A percentile compares a stretch with the other conserved stretches of the same genome.
Evolutionary conservation across 805 yeast genomes (phyloP).

Genomic region (Sugiyamaella americana): DNA sequence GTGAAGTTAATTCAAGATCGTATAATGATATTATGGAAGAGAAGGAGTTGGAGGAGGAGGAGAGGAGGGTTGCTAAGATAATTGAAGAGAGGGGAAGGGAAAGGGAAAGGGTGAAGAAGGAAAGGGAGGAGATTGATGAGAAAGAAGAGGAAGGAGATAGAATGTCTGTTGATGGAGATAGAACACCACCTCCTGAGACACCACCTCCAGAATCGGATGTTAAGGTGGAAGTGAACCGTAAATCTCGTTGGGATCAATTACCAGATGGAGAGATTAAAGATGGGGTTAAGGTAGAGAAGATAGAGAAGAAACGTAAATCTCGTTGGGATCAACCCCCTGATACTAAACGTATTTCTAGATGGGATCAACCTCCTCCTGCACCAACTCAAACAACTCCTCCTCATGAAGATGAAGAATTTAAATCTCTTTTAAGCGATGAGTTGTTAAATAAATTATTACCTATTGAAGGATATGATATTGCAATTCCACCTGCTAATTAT

Average conservation of each 20-base stretch:
- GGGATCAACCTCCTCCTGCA: conserved; percentile 30
- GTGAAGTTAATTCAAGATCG: conserved; percentile 16
- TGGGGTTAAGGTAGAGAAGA: conserved; percentile 8
- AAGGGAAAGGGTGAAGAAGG: conserved; percentile 18
- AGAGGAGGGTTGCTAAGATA: conserved; percentile 25
- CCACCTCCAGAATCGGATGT: neutral
- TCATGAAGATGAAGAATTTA: neutral
- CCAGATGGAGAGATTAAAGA: conserved; percentile 9
- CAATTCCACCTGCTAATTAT: conserved; percentile 43
- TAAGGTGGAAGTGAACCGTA: no score
- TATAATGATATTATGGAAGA: conserved; percentile 41
- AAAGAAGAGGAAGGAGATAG: conserved; percentile 8
- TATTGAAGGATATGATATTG: conserved; percentile 39
- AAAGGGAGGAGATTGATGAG: conserved; percentile 1
- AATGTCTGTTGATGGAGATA: conserved; percentile 19
- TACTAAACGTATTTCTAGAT: conserved; percentile 26
- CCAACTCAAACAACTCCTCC: conserved; percentile 20
- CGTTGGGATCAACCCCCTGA: conserved; percentile 31
- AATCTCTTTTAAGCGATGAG: conserved; percentile 36
- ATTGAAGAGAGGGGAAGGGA: conserved; percentile 27
- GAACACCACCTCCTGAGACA: conserved; percentile 16
- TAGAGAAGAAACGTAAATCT: conserved; percentile 22
- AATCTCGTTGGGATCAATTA: conserved; percentile 30
- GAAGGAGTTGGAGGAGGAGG: conserved; percentile 39
- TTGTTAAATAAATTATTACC: conserved; percentile 48